Conservation (phyloP, 305 asterid genomes). For the Salvia sclarea region DNA sequence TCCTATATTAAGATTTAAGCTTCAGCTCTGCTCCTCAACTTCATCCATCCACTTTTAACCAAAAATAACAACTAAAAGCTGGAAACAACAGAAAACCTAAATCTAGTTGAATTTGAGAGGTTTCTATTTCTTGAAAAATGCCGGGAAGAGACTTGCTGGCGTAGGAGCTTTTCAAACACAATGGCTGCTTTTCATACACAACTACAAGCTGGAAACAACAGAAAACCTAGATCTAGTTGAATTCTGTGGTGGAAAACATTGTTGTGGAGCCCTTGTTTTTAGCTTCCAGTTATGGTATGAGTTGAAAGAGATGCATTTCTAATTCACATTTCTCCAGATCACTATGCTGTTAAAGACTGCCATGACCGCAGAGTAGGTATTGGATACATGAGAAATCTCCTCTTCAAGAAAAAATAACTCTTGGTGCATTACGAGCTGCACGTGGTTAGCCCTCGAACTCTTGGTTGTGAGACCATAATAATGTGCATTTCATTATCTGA, state of each 20-base stretch:
- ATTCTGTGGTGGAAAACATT: conserved; percentile 16
- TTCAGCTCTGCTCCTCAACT: too few species aligned
- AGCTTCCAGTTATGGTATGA: not conserved
- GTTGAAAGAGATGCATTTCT: conserved; percentile 21
- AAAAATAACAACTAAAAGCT: too few species aligned
- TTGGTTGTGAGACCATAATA: not conserved
- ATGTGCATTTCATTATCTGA: not conserved
- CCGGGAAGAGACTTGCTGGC: not conserved
- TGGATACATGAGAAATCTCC: not conserved
- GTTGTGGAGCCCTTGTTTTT: not conserved
- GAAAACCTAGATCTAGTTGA: conserved; percentile 7
- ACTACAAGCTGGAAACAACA: conserved; percentile 1
- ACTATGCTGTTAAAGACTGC: not conserved
- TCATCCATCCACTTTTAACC: not conserved
- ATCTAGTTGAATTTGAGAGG: too few species aligned
- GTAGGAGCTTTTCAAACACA: not conserved
- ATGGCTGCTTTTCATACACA: not conserved
- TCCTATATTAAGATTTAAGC: too few species aligned
- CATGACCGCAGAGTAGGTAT: not conserved
- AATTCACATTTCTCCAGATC: not conserved
- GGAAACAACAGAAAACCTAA: too few species aligned
- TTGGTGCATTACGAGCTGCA: not conserved
- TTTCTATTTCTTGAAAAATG: not conserved
- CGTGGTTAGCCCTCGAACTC: conserved; percentile 4
- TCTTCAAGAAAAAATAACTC: not conserved